Evolutionary conservation across 768 basidiomycete species (phyloP).

Genomic region (Pleurotus cornucopiae): DNA sequence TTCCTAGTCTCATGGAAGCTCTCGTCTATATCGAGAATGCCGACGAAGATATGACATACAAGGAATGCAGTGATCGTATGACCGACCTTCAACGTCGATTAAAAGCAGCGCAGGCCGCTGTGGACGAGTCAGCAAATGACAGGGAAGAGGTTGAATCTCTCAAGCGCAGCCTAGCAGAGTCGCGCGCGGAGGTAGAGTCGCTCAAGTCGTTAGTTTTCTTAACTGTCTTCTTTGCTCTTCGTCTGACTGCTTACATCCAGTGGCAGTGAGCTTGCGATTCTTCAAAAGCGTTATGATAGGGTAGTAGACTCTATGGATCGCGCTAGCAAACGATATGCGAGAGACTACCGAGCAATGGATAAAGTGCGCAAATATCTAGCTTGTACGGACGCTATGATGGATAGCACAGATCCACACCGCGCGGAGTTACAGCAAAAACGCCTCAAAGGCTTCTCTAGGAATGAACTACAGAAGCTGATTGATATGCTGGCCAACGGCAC

Average conservation of each 20-base stretch:
- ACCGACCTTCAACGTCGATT: neutral
- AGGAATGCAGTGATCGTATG: conserved; percentile 28
- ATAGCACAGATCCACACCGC: conserved; percentile 32
- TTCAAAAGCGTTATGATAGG: conserved; percentile 40
- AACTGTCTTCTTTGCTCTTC: too few relatives aligned
- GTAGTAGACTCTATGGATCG: conserved; percentile 39
- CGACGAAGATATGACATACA: conserved; percentile 28
- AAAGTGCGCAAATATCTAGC: conserved; percentile 24
- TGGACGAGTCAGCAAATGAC: conserved; percentile 15
- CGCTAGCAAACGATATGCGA: conserved; percentile 41
- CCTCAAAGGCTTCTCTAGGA: conserved; percentile 3
- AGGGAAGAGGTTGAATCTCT: conserved; percentile 20
- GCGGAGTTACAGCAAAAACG: conserved; percentile 16
- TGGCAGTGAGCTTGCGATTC: conserved; percentile 24
- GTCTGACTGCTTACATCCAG: neutral
- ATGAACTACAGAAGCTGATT: conserved; percentile 14
- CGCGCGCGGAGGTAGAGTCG: conserved; percentile 21
- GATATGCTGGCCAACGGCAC: conserved; percentile 18
- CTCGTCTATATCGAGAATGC: conserved; percentile 34
- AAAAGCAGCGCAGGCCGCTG: conserved; percentile 19
- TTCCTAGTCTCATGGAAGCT: conserved; percentile 36
- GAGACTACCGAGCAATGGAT: conserved; percentile 52
- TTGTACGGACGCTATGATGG: neutral
- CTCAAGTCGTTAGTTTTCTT: conserved; percentile 10
- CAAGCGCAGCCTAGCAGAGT: conserved; percentile 15